Conservation (phyloP, 2,329 filamentous ascomycete species). For the Geoglossum cookeanum region DNA sequence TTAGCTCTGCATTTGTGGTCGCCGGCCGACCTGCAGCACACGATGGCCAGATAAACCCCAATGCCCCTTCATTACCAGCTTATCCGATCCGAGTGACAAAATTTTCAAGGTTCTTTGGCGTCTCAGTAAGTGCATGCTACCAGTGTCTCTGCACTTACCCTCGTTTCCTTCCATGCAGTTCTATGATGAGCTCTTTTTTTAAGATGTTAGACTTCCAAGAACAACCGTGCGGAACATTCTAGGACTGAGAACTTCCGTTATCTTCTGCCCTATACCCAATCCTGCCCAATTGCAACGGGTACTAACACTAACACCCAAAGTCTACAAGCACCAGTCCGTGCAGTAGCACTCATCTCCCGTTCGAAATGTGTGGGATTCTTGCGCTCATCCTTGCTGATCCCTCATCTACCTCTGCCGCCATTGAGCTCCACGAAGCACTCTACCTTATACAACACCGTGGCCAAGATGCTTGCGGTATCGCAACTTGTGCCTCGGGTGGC, state of each 20-base stretch:
- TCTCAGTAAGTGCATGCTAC: background rate
- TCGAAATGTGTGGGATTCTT: constrained; percentile 31
- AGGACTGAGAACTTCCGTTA: background rate
- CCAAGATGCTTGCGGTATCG: constrained; percentile 77
- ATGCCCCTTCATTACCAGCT: background rate
- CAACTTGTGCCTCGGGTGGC: constrained; percentile 54
- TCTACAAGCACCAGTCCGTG: background rate
- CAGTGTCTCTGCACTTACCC: background rate
- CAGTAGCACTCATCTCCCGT: background rate
- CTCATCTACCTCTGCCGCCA: constrained; percentile 19
- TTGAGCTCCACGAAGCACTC: constrained; percentile 25
- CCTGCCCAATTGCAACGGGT: background rate
- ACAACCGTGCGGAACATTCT: constrained; percentile 12
- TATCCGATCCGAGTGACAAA: background rate
- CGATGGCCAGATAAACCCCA: background rate
- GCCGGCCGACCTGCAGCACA: background rate
- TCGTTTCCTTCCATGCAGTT: background rate
- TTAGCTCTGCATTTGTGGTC: background rate
- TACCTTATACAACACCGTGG: constrained; percentile 37
- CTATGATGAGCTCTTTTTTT: constrained; percentile 6
- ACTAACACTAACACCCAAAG: background rate
- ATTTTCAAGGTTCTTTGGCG: background rate
- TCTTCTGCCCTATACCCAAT: background rate
- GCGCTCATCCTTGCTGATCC: constrained; percentile 27
- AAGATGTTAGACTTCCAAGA: constrained; percentile 27